Evolutionary conservation across 2,329 filamentous ascomycete species (phyloP).

Genomic region (Aspergillus chevalieri): DNA sequence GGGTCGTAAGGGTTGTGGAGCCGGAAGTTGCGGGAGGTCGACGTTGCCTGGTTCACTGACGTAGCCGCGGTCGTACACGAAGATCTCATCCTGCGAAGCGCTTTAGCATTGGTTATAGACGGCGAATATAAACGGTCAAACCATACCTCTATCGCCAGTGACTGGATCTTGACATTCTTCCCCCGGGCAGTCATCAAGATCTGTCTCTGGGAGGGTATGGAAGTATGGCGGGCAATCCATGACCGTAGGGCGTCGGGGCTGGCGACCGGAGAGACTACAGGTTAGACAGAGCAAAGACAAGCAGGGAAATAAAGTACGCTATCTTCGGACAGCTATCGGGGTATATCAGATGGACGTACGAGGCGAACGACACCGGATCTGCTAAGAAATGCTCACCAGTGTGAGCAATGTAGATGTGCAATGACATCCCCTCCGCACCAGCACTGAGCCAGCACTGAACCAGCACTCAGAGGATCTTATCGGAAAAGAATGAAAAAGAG

Average conservation of each 20-base stretch:
- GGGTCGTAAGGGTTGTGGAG: slow-evolving; percentile 56
- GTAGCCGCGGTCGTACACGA: slow-evolving; percentile 79
- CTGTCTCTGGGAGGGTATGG: slow-evolving; percentile 70
- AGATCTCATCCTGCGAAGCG: slow-evolving; percentile 69
- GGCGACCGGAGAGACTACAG: neutral
- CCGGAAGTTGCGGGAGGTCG: slow-evolving; percentile 47
- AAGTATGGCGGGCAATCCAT: slow-evolving; percentile 70
- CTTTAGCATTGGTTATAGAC: neutral
- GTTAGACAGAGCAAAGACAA: too few relatives aligned
- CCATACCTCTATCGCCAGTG: slow-evolving; percentile 69
- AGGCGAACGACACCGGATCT: slow-evolving; percentile 68
- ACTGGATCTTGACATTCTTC: slow-evolving; percentile 75
- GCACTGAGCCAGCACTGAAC: neutral
- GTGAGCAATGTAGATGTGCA: slow-evolving; percentile 87
- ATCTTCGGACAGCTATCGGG: neutral
- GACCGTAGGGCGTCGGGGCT: slow-evolving; percentile 78
- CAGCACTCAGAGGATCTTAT: slow-evolving; percentile 16
- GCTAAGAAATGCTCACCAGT: slow-evolving; percentile 79
- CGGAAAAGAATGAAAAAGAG: slow-evolving; percentile 12
- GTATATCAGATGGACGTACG: slow-evolving; percentile 49
- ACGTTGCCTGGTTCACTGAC: slow-evolving; percentile 43
- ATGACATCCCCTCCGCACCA: slow-evolving; percentile 62
- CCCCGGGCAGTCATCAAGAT: slow-evolving; percentile 81
- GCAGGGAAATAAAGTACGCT: neutral
- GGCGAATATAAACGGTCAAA: neutral